These are phyloP conservation scores for Hypoxylon sp. DNA, from an alignment of 2,329 filamentous ascomycete species.

Conservation along the genomic window DNA sequence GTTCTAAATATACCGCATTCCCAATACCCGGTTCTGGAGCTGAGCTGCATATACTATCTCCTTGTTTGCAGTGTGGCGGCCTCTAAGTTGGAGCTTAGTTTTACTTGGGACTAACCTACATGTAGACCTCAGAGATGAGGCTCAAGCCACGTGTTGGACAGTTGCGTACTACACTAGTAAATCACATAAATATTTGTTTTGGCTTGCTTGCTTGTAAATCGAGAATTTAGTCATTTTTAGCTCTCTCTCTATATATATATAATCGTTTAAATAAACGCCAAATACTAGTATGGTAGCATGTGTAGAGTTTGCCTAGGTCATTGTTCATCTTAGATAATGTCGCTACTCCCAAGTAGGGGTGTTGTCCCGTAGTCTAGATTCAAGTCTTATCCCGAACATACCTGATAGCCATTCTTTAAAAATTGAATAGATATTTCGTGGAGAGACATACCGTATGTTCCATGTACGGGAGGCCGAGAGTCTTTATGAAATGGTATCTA, in stretches of 20 bases:
- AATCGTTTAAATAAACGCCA: neutral
- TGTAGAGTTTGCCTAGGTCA: neutral
- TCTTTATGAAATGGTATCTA: neutral
- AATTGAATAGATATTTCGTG: neutral
- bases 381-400: neutral
- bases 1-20: slow-evolving; percentile 1
- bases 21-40: neutral
- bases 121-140: slow-evolving; percentile 1
- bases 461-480: neutral
- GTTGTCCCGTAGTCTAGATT: neutral
- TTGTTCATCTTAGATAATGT: neutral
- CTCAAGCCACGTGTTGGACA: slow-evolving; percentile 16
- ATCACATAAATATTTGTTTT: neutral
- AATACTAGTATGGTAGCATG: neutral
- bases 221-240: neutral
- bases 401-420: neutral
- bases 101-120: neutral
- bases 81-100: neutral
- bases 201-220: neutral
- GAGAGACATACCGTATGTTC: neutral
- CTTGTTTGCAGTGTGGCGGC: neutral
- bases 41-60: neutral
- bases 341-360: neutral
- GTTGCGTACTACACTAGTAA: neutral
- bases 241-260: neutral